phyloP scores from a whole-genome alignment of 192 early-diverging fungal genomes.

The Umbelopsis ramanniana region DNA sequence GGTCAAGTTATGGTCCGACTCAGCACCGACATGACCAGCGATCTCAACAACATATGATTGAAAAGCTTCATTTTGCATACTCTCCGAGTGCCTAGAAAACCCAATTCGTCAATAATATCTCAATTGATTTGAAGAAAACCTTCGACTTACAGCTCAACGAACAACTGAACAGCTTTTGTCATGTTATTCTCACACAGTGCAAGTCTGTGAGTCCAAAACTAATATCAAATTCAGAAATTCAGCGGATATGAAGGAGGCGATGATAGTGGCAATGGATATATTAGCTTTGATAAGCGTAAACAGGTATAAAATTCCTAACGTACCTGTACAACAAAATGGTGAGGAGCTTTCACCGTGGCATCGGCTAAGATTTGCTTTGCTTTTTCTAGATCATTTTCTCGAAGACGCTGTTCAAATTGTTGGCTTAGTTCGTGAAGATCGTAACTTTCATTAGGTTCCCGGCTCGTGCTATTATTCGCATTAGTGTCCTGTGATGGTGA shows the following conservation, averaged over 20 bases:
- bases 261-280: too few species aligned
- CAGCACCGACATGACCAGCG: conserved; percentile 31
- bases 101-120: not conserved
- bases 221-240: too few species aligned
- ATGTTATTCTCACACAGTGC: conserved; percentile 22
- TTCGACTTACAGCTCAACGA: conserved; percentile 24
- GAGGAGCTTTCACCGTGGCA: not conserved
- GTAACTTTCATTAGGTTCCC: not conserved
- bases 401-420: not conserved
- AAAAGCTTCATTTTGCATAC: conserved; percentile 29
- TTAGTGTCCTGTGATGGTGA: not conserved
- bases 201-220: conserved; percentile 7
- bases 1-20: conserved; percentile 26
- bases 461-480: not conserved
- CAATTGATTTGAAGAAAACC: not conserved
- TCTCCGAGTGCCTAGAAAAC: conserved; percentile 28
- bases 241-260: too few species aligned
- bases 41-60: conserved; percentile 33
- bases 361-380: not conserved
- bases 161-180: conserved; percentile 9
- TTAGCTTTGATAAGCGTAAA: not conserved
- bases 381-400: conserved; percentile 4
- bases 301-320: not conserved
- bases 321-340: conserved; percentile 4
- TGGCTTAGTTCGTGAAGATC: conserved; percentile 3